A percentile compares a stretch with the other conserved stretches of the same genome.
Conservation (phyloP, 345 rosid species). For the Adansonia digitata region DNA sequence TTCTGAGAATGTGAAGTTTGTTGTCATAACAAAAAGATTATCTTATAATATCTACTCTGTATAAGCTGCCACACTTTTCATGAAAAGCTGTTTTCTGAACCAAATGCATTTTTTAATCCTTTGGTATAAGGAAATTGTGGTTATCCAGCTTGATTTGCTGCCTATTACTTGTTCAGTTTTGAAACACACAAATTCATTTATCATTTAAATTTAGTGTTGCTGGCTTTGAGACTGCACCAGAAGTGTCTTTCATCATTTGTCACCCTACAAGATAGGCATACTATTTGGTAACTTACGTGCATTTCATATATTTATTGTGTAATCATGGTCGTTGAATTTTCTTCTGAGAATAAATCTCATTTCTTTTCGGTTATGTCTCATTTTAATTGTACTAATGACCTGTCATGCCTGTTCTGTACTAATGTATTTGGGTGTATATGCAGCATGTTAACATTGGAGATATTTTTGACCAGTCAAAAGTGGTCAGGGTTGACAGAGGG, state of each 20-base stretch:
- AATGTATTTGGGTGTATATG: conserved; percentile 25
- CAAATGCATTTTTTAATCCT: neutral
- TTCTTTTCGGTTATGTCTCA: neutral
- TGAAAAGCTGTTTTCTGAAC: neutral
- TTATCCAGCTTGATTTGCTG: neutral
- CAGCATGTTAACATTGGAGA: conserved; percentile 71
- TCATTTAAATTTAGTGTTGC: neutral
- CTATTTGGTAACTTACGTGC: neutral
- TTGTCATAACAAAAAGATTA: neutral
- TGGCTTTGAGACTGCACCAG: neutral
- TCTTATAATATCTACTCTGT: neutral
- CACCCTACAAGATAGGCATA: neutral
- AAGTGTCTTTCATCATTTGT: neutral
- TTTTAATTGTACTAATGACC: neutral
- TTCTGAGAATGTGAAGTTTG: conserved; percentile 9
- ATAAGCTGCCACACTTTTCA: neutral
- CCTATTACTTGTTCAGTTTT: neutral
- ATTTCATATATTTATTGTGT: neutral
- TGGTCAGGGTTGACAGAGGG: conserved; percentile 78
- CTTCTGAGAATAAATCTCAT: neutral
- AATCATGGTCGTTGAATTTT: neutral
- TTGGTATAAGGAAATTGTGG: neutral
- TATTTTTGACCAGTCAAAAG: conserved; percentile 77
- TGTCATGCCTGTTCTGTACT: neutral
- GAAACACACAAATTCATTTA: neutral